A percentile compares a stretch with the other conserved stretches of the same genome.
These are phyloP conservation scores for Trametes villosa DNA, from an alignment of 768 basidiomycete genomes.

Conservation along the genomic window DNA sequence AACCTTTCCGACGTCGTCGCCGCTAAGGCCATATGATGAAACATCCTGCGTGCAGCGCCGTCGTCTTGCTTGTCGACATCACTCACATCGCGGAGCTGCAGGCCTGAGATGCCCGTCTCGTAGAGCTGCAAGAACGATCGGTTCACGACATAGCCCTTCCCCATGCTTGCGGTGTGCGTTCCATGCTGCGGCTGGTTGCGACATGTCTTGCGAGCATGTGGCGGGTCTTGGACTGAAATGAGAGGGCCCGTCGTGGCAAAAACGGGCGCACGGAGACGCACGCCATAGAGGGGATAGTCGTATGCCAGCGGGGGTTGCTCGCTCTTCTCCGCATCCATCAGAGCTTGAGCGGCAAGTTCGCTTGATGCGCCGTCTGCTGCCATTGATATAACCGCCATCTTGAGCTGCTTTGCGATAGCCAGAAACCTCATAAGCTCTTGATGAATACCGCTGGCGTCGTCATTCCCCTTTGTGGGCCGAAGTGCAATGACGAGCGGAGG, in stretches of 20 bases:
- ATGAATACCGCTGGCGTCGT: background rate
- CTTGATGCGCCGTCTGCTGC: slow-evolving; percentile 34
- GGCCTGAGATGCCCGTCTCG: slow-evolving; percentile 15
- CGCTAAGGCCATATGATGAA: slow-evolving; percentile 26
- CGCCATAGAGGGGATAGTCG: slow-evolving; percentile 28
- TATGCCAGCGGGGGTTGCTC: slow-evolving; percentile 24
- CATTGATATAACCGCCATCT: slow-evolving; percentile 21
- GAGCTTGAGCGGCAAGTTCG: slow-evolving; percentile 29
- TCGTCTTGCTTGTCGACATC: slow-evolving; percentile 38
- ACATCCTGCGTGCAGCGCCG: slow-evolving; percentile 33
- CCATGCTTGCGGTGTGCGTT: slow-evolving; percentile 31
- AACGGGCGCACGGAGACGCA: slow-evolving; percentile 28
- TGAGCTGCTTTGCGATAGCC: background rate
- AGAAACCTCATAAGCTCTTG: background rate
- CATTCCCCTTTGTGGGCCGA: background rate
- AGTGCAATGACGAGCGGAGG: background rate
- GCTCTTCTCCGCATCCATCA: slow-evolving; percentile 26
- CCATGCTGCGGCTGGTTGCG: slow-evolving; percentile 34
- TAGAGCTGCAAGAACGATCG: slow-evolving; percentile 28
- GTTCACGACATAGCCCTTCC: slow-evolving; percentile 29
- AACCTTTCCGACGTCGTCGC: slow-evolving; percentile 15
- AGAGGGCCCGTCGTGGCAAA: slow-evolving; percentile 26
- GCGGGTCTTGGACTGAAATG: slow-evolving; percentile 21
- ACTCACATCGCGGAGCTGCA: slow-evolving; percentile 28
- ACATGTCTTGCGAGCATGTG: slow-evolving; percentile 29